Evolutionary conservation across 2,329 filamentous ascomycete species (phyloP).

Genomic region (Sclerotinia minor): DNA sequence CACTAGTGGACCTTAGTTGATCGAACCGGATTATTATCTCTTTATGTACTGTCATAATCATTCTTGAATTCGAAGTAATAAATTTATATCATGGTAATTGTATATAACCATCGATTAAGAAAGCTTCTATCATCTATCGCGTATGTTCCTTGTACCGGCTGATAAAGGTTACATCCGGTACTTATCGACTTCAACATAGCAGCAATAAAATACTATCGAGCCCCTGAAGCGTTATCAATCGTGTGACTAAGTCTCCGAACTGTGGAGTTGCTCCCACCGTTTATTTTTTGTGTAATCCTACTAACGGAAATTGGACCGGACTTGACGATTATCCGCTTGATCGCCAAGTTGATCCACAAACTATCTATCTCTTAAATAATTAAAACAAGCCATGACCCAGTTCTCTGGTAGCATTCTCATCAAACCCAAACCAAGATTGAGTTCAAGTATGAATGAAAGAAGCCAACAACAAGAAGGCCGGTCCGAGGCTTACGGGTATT

Average conservation of each 20-base stretch:
- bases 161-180: background rate
- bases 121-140: background rate
- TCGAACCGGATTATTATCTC: no score
- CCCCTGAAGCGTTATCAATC: background rate
- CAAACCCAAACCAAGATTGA: background rate
- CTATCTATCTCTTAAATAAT: constrained; percentile 14
- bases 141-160: background rate
- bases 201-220: background rate
- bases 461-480: constrained; percentile 3
- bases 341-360: constrained; percentile 13
- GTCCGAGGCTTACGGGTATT: constrained; percentile 14
- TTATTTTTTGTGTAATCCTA: background rate
- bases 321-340: constrained; percentile 6
- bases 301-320: constrained; percentile 18
- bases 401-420: constrained; percentile 5
- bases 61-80: no score
- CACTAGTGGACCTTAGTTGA: no score
- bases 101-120: background rate
- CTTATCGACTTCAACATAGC: background rate
- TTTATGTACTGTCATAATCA: no score
- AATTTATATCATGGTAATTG: background rate
- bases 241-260: constrained; percentile 10
- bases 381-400: constrained; percentile 1
- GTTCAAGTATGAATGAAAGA: constrained; percentile 8
- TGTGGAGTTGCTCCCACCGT: background rate